These are phyloP conservation scores for Candida corydali DNA, from an alignment of 805 yeast genomes.

Conservation along the genomic window DNA sequence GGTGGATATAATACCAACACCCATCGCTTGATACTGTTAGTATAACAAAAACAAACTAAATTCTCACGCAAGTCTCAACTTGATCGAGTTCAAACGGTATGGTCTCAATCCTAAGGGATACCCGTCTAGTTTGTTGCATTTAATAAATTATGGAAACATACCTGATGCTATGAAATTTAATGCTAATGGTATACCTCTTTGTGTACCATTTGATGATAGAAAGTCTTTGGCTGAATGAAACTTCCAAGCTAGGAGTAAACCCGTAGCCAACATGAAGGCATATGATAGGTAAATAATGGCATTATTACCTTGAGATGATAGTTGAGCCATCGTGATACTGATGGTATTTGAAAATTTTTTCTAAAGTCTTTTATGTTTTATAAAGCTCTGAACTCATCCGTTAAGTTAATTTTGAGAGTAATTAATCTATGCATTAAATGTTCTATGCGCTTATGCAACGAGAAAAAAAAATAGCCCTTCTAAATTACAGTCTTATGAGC, in stretches of 20 bases:
- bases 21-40: slow-evolving; percentile 54
- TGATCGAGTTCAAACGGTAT: slow-evolving; percentile 44
- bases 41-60: slow-evolving; percentile 19
- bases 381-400: not conserved
- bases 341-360: no score
- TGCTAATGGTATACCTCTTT: slow-evolving; percentile 74
- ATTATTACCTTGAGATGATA: slow-evolving; percentile 38
- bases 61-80: slow-evolving; percentile 44
- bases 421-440: not conserved
- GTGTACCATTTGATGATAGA: slow-evolving; percentile 76
- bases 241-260: slow-evolving; percentile 50
- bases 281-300: slow-evolving; percentile 41
- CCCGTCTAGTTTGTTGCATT: slow-evolving; percentile 9
- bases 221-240: slow-evolving; percentile 52
- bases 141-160: slow-evolving; percentile 37
- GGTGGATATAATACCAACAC: slow-evolving; percentile 83
- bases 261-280: slow-evolving; percentile 36
- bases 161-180: slow-evolving; percentile 90
- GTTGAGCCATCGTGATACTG: slow-evolving; percentile 21
- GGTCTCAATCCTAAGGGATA: slow-evolving; percentile 26
- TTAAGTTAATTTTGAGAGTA: not conserved
- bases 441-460: slow-evolving; percentile 6
- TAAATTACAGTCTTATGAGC: slow-evolving; percentile 4
- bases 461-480: not conserved
- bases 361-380: no score